These are phyloP conservation scores for Sclerospora graminicola DNA, from an alignment of 352 stramenopile genomes.

Conservation along the genomic window DNA sequence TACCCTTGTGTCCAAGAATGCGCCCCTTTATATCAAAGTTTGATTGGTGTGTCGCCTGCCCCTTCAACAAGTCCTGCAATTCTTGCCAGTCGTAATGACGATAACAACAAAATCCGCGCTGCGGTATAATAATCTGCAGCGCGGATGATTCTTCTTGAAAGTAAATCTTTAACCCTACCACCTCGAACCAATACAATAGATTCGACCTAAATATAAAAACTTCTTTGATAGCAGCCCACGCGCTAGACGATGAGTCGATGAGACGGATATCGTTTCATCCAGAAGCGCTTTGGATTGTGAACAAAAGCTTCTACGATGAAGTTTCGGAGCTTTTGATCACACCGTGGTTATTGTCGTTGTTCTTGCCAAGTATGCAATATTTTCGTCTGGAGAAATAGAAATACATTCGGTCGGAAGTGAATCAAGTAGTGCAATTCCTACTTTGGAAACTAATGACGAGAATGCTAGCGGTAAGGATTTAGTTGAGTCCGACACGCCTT, in stretches of 20 bases:
- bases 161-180: no score
- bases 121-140: slow-evolving; percentile 76
- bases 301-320: slow-evolving; percentile 67
- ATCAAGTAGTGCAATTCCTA: slow-evolving; percentile 4
- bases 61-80: slow-evolving; percentile 46
- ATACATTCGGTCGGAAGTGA: slow-evolving; percentile 17
- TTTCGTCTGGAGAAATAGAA: slow-evolving; percentile 33
- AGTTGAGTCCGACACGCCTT: slow-evolving; percentile 14
- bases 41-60: slow-evolving; percentile 50
- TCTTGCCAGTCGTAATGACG: slow-evolving; percentile 54
- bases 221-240: no score
- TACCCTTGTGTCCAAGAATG: slow-evolving; percentile 36
- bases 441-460: slow-evolving; percentile 19
- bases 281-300: slow-evolving; percentile 66
- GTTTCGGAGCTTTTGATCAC: slow-evolving; percentile 54
- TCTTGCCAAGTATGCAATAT: slow-evolving; percentile 60
- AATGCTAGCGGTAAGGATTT: slow-evolving; percentile 19
- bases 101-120: slow-evolving; percentile 47
- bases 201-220: no score
- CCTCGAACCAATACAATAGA: no score
- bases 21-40: slow-evolving; percentile 55
- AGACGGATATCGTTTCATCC: slow-evolving; percentile 35
- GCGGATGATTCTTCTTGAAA: slow-evolving; percentile 65
- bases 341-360: slow-evolving; percentile 63
- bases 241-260: slow-evolving; percentile 32